phyloP scores from a whole-genome alignment of 176 grass and related monocot species.

The Musa beccarii region DNA sequence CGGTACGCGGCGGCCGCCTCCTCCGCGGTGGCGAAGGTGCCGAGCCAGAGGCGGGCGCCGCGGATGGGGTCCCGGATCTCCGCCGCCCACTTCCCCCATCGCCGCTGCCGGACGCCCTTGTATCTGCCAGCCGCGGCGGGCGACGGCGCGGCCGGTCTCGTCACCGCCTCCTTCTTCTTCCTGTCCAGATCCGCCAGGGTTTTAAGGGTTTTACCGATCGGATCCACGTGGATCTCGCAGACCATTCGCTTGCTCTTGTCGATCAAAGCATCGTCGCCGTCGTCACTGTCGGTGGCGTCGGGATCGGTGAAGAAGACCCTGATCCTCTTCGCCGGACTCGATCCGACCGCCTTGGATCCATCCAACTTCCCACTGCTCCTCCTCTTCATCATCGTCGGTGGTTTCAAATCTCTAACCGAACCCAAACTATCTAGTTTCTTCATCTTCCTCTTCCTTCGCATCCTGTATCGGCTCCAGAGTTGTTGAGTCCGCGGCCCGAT shows the following conservation, averaged over 20 bases:
- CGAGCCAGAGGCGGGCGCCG: slow-evolving; percentile 13
- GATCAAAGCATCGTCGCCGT: neutral
- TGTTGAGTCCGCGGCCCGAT: neutral
- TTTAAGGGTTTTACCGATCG: slow-evolving; percentile 9
- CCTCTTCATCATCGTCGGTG: neutral
- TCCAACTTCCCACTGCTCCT: neutral
- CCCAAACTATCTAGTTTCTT: slow-evolving; percentile 12
- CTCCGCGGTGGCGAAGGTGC: slow-evolving; percentile 21
- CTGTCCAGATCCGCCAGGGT: neutral
- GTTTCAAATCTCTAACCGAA: neutral
- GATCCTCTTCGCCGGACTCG: neutral
- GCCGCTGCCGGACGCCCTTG: slow-evolving; percentile 68
- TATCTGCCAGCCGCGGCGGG: neutral
- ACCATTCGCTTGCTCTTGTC: slow-evolving; percentile 2
- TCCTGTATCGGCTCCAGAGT: slow-evolving; percentile 9
- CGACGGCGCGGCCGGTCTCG: neutral
- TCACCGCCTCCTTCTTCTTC: neutral
- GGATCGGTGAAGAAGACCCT: slow-evolving; percentile 12
- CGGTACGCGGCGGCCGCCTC: slow-evolving; percentile 17
- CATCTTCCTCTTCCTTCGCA: slow-evolving; percentile 14
- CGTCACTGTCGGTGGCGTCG: slow-evolving; percentile 12
- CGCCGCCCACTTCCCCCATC: slow-evolving; percentile 95
- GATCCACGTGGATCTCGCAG: neutral
- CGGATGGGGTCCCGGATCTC: slow-evolving; percentile 81
- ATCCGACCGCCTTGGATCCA: neutral